Conservation (phyloP, 2,329 filamentous ascomycete species). For the Lachnellula cervina region DNA sequence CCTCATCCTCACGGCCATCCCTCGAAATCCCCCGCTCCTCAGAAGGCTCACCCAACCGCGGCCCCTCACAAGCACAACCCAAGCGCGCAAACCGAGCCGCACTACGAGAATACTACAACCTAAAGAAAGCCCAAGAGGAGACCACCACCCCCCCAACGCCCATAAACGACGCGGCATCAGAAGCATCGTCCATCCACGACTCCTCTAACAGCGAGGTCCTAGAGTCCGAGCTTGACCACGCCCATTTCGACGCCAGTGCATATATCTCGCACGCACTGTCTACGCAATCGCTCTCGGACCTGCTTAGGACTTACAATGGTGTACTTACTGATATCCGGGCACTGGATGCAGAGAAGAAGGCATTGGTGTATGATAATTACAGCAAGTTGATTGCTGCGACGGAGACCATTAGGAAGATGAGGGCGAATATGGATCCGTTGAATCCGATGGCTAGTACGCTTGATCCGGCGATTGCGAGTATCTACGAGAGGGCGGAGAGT, state of each 20-base stretch:
- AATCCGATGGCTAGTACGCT: conserved; percentile 68
- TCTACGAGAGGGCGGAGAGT: conserved; percentile 46
- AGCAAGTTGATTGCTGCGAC: conserved; percentile 95
- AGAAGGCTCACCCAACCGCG: conserved; percentile 49
- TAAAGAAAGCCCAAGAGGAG: conserved; percentile 46
- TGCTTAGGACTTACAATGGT: conserved; percentile 65
- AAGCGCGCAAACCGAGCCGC: conserved; percentile 65
- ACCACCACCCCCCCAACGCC: conserved; percentile 22
- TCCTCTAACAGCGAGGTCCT: conserved; percentile 48
- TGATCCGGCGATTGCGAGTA: conserved; percentile 68
- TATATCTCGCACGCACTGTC: conserved; percentile 60
- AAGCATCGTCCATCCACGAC: conserved; percentile 35
- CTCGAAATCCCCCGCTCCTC: conserved; percentile 61
- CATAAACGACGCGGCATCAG: conserved; percentile 25
- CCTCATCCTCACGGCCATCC: conserved; percentile 71
- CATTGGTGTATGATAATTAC: conserved; percentile 97
- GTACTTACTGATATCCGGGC: conserved; percentile 78
- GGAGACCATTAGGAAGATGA: conserved; percentile 89
- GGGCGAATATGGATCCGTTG: conserved; percentile 73
- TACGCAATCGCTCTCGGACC: conserved; percentile 60
- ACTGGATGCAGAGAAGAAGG: conserved; percentile 93
- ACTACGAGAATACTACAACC: conserved; percentile 90
- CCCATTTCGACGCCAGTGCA: conserved; percentile 66
- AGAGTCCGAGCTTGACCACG: conserved; percentile 66
- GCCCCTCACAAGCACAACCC: conserved; percentile 25